Base-by-base conservation (phyloP, 352 stramenopile species). In the Phytopythium aichiense region DNA sequence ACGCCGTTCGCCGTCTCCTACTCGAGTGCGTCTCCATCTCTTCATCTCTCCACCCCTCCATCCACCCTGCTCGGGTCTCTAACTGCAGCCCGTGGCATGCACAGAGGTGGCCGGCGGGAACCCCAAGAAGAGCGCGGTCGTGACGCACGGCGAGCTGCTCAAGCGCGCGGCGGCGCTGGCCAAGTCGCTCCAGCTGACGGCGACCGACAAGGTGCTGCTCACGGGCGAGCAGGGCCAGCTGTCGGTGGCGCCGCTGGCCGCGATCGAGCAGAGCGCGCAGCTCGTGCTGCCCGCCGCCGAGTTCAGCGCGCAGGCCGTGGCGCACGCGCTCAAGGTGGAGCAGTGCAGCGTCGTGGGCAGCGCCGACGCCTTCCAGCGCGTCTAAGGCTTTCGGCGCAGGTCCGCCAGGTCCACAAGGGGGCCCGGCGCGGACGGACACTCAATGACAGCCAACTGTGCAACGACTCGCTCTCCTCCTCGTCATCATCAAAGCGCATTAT, bases 151-250 rank as follows among this genome's bases (percentile, higher is more conserved):
- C 15, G 86, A 94, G 46, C 58, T 93, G 35, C 76, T 96, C 40
- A 84, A 94, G 81, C 78, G 76, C 40, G 85, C 87, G 1, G 67
- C 68, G 56, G 76, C 84, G 22, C 67, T 96, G 22, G 79, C 72
- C 46, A 90, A 90, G 70, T 85, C 69, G 87, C 61, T 96, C 48
- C 76, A 84, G 54, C 61, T 96, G 67, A 86, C 72, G 30, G 71
- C 82, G 18, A 76, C 74, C 40, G 87, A 96, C 83, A 96, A 94
- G 76, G 84, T 96, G 58, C 69, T 87, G 37, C 64, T 94, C 45
- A 92, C 84, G 2, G 84, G 83, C 28, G 76, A 94, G 61, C 68
- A 91, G 57, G 62, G 66, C 50, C 65, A 77, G 54, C 69, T 93
- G 23, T 89, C 85, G 35, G 79, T 89, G 62, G 86, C 80, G 16